These are phyloP conservation scores for Cladosporium cucumerinum DNA, from an alignment of 2,329 filamentous ascomycete genomes.

Conservation along the genomic window DNA sequence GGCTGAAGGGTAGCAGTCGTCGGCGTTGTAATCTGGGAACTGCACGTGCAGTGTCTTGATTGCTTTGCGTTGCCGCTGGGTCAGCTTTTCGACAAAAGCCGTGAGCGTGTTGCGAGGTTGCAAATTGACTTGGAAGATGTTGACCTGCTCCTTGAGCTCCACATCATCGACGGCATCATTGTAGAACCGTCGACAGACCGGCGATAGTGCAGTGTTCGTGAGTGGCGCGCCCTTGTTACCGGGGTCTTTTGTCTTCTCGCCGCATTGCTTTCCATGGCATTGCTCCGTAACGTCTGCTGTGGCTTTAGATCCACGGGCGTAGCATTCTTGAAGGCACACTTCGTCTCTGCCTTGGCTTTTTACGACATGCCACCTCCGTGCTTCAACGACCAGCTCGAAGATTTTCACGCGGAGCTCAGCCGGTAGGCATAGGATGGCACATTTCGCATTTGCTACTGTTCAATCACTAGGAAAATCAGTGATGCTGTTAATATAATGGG, in stretches of 20 bases:
- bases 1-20: neutral
- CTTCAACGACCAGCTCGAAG: neutral
- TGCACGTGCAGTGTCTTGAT: neutral
- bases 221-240: neutral
- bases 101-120: neutral
- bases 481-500: neutral
- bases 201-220: neutral
- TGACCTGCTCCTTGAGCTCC: neutral
- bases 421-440: neutral
- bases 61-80: neutral
- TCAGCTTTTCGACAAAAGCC: neutral
- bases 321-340: neutral
- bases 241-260: no score
- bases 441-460: neutral
- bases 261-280: neutral
- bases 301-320: neutral
- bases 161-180: neutral
- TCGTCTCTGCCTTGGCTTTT: neutral
- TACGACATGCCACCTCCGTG: neutral
- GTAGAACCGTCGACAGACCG: neutral
- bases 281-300: neutral
- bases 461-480: neutral
- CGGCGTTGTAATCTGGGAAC: neutral
- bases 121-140: neutral
- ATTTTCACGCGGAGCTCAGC: neutral